phyloP scores from a whole-genome alignment of 768 basidiomycete genomes.

The Gyrodon lividus region DNA sequence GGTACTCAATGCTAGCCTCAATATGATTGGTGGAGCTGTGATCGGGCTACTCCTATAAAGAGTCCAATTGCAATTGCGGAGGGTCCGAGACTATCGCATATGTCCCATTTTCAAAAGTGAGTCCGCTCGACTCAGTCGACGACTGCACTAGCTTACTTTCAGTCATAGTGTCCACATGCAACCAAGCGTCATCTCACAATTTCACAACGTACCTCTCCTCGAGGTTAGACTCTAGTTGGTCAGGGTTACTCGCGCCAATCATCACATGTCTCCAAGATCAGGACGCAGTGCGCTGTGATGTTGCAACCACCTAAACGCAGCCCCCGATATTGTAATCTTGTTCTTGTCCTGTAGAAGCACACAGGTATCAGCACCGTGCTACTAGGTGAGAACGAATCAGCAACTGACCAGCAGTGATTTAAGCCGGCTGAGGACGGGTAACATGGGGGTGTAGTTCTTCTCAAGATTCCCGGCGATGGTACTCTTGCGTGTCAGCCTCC shows the following conservation, averaged over 20 bases:
- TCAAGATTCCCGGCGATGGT: neutral
- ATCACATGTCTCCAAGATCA: constrained; percentile 27
- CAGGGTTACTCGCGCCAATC: constrained; percentile 36
- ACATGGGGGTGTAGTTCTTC: constrained; percentile 2
- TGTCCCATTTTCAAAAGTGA: too few species aligned
- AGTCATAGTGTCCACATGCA: too few species aligned
- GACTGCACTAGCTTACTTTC: too few species aligned
- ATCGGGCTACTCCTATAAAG: too few species aligned
- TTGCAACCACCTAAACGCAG: constrained; percentile 23
- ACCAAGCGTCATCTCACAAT: too few species aligned
- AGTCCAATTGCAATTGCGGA: too few species aligned
- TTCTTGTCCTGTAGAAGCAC: constrained; percentile 9
- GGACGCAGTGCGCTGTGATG: constrained; percentile 18
- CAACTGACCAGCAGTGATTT: constrained; percentile 13
- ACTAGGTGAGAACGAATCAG: neutral
- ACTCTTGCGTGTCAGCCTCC: constrained; percentile 3
- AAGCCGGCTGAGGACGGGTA: constrained; percentile 17
- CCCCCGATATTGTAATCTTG: constrained; percentile 10
- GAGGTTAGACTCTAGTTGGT: constrained; percentile 34
- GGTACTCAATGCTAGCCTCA: too few species aligned
- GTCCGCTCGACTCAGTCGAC: too few species aligned
- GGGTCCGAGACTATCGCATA: too few species aligned
- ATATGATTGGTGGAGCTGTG: too few species aligned
- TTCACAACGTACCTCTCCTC: constrained; percentile 4
- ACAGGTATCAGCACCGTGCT: neutral